phyloP scores from a whole-genome alignment of 768 basidiomycete genomes.

The Lactarius hengduanensis region DNA sequence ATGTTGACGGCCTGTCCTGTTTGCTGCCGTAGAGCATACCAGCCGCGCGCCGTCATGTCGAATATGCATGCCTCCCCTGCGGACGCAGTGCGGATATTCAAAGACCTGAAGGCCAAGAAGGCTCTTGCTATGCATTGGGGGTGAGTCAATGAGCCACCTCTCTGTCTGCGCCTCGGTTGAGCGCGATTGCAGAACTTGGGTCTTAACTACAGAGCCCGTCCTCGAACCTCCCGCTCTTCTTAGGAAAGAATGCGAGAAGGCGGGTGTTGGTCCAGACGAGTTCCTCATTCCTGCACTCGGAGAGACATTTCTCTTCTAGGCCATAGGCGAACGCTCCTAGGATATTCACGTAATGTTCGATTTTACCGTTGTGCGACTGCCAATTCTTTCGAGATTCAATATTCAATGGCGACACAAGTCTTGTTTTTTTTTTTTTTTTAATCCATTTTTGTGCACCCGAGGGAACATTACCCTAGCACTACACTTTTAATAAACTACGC shows the following conservation, averaged over 20 bases:
- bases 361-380: too few species aligned
- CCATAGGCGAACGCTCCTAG: background rate
- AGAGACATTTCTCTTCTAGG: slow-evolving; percentile 45
- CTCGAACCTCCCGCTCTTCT: slow-evolving; percentile 59
- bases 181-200: slow-evolving; percentile 47
- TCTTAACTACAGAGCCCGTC: slow-evolving; percentile 52
- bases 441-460: too few species aligned
- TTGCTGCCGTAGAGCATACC: slow-evolving; percentile 50
- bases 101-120: slow-evolving; percentile 56
- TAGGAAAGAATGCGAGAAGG: slow-evolving; percentile 49
- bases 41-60: slow-evolving; percentile 52
- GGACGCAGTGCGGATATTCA: slow-evolving; percentile 66
- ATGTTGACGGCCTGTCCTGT: background rate
- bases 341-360: background rate
- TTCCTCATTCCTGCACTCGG: slow-evolving; percentile 62
- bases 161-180: background rate
- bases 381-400: too few species aligned
- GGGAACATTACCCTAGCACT: too few species aligned
- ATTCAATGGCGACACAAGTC: too few species aligned
- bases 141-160: slow-evolving; percentile 35
- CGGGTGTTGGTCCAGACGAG: slow-evolving; percentile 48
- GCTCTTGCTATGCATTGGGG: slow-evolving; percentile 75
- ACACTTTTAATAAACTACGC: too few species aligned
- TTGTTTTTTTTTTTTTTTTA: too few species aligned
- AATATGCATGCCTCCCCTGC: slow-evolving; percentile 65